Evolutionary conservation across 495 filamentous ascomycete genomes (phyloP).

Genomic region (Talaromyces liani): DNA sequence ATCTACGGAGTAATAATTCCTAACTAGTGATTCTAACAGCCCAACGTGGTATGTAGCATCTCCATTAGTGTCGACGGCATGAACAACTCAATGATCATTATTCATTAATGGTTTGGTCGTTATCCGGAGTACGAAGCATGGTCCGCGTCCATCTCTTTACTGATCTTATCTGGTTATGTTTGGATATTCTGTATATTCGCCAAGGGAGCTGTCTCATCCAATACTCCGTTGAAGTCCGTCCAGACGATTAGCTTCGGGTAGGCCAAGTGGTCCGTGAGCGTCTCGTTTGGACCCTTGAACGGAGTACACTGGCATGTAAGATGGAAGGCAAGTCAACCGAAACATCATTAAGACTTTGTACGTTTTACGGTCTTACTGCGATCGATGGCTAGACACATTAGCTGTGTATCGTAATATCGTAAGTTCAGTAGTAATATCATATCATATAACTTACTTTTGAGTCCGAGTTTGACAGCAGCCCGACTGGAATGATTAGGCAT

Average conservation of each 20-base stretch:
- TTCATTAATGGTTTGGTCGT: background rate
- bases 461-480: background rate
- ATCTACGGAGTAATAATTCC: background rate
- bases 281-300: background rate
- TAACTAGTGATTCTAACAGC: background rate
- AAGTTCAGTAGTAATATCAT: background rate
- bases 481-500: background rate
- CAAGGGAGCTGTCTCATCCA: background rate
- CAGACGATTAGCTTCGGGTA: background rate
- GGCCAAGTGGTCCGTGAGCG: constrained; percentile 5
- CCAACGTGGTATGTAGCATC: background rate
- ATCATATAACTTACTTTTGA: background rate
- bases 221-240: background rate
- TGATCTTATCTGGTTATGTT: background rate
- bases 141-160: background rate
- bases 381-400: background rate
- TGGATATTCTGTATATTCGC: background rate
- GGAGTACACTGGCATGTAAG: background rate
- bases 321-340: background rate
- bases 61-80: background rate
- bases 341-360: background rate
- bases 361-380: background rate
- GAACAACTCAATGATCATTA: background rate
- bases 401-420: background rate
- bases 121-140: background rate